Percentiles rank a stretch among this genome's conserved stretches.
These are phyloP conservation scores for Penicillium sp. DNA, from an alignment of 2,329 filamentous ascomycete genomes.

Conservation along the genomic window DNA sequence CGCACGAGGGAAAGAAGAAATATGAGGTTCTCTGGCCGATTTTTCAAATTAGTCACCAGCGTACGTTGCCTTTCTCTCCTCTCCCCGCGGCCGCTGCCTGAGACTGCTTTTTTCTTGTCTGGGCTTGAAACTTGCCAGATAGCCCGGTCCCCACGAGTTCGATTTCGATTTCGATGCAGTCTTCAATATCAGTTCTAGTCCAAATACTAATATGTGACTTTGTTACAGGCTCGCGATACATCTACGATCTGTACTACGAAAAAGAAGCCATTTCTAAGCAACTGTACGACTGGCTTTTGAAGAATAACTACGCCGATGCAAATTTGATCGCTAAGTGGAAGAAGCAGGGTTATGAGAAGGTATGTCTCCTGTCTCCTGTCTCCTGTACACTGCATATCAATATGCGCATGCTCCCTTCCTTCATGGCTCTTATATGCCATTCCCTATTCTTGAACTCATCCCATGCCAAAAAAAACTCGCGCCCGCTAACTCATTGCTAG, in stretches of 20 bases:
- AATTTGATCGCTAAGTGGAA: constrained; percentile 99
- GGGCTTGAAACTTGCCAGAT: too few species aligned
- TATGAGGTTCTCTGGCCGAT: constrained; percentile 96
- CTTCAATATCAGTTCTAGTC: too few species aligned
- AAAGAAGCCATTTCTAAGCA: constrained; percentile 92
- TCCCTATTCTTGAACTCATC: too few species aligned
- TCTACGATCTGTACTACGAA: constrained; percentile 97
- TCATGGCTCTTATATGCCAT: too few species aligned
- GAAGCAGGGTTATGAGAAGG: constrained; percentile 98
- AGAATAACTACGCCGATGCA: constrained; percentile 93
- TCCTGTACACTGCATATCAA: neutral
- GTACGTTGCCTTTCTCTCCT: too few species aligned
- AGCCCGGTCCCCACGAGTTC: too few species aligned
- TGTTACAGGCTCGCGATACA: constrained; percentile 73
- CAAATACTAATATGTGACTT: too few species aligned
- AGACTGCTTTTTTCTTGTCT: constrained; percentile 9
- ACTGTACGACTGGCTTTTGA: constrained; percentile 94
- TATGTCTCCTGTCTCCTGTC: constrained; percentile 47
- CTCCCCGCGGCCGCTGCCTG: too few species aligned
- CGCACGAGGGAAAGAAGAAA: constrained; percentile 77
- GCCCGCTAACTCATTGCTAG: constrained; percentile 47
- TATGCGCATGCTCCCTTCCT: neutral
- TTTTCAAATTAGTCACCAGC: constrained; percentile 94
- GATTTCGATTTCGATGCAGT: too few species aligned
- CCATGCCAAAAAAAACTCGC: too few species aligned